phyloP scores from a whole-genome alignment of 768 basidiomycete genomes.

The Xerocomellus chrysenteron region DNA sequence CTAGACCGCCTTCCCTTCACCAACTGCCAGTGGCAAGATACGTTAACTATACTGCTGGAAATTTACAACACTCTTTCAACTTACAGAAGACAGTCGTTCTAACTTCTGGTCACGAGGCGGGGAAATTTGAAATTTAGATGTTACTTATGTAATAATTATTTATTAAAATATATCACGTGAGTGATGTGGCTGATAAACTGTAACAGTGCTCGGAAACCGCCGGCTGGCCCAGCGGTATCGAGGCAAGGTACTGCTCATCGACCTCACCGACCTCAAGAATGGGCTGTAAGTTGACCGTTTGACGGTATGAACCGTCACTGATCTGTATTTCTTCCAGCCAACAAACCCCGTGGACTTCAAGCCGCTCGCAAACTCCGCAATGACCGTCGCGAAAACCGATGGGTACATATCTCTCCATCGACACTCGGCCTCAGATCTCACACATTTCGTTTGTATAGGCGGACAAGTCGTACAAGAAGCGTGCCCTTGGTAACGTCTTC shows the following conservation, averaged over 20 bases:
- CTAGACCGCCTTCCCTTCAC: constrained; percentile 45
- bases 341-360: constrained; percentile 99
- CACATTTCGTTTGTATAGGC: constrained; percentile 50
- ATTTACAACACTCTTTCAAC: not conserved
- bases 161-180: constrained; percentile 7
- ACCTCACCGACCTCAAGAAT: constrained; percentile 64
- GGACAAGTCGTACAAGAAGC: constrained; percentile 99
- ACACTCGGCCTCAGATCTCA: constrained; percentile 14
- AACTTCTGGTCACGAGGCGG: too few relatives aligned
- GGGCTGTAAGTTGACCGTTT: constrained; percentile 68
- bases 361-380: constrained; percentile 98
- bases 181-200: constrained; percentile 40
- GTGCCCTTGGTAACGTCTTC: constrained; percentile 98
- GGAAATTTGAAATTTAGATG: not conserved
- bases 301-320: constrained; percentile 4
- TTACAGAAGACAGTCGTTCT: too few relatives aligned
- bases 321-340: constrained; percentile 50
- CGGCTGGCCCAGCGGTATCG: constrained; percentile 14
- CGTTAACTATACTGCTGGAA: not conserved
- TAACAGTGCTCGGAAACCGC: constrained; percentile 39
- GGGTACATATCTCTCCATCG: constrained; percentile 57
- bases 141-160: not conserved
- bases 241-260: constrained; percentile 33
- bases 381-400: constrained; percentile 92
- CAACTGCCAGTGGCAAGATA: constrained; percentile 29